Conservation (phyloP, 1,139 yeast species). For the Kodamaea alishanica region DNA sequence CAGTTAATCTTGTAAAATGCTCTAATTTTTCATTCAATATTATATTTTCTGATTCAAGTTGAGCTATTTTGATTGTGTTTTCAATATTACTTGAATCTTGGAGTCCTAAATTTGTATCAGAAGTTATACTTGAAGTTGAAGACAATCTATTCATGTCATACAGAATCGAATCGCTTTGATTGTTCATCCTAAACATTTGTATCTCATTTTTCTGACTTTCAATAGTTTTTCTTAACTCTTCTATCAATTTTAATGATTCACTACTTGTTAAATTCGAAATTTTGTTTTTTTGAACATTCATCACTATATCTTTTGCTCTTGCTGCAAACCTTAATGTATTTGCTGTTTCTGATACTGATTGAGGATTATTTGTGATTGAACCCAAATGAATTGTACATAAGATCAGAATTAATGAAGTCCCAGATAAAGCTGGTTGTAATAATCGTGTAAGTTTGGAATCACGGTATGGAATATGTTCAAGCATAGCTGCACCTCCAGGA, state of each 20-base stretch:
- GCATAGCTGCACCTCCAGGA: conserved; percentile 10
- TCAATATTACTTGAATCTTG: conserved; percentile 4
- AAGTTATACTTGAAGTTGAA: no score
- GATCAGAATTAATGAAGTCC: conserved; percentile 80
- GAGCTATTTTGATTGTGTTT: conserved; percentile 24
- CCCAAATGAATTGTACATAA: conserved; percentile 80
- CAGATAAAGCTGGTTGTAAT: conserved; percentile 88
- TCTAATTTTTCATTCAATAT: conserved; percentile 65
- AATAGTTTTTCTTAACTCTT: conserved; percentile 44
- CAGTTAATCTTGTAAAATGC: conserved; percentile 60
- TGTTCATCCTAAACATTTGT: conserved; percentile 19
- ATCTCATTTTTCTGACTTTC: conserved; percentile 45
- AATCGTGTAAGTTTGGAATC: conserved; percentile 88
- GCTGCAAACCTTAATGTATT: conserved; percentile 91
- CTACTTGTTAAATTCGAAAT: conserved; percentile 24
- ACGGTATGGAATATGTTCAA: conserved; percentile 79
- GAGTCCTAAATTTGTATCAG: background rate
- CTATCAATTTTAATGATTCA: conserved; percentile 46
- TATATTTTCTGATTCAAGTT: conserved; percentile 57
- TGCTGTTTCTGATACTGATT: conserved; percentile 68
- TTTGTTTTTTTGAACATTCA: conserved; percentile 61
- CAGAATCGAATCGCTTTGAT: conserved; percentile 3
- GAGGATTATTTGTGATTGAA: conserved; percentile 29
- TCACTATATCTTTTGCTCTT: conserved; percentile 79
- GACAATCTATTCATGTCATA: background rate